phyloP scores from a whole-genome alignment of 192 early-diverging fungal genomes.

The Coemansia sp. region DNA sequence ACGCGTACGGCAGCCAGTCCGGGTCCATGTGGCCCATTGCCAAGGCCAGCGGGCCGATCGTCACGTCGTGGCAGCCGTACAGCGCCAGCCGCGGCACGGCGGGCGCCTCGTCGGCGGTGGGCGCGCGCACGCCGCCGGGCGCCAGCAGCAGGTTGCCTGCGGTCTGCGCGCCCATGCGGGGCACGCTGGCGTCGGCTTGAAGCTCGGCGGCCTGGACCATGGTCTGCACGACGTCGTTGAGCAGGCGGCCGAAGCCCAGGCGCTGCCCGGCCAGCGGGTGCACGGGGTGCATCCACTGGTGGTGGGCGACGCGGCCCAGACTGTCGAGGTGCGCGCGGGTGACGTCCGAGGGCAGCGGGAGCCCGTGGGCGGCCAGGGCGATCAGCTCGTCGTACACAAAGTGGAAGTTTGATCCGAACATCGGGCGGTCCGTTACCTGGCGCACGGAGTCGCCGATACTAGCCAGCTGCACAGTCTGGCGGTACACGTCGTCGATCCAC shows the following conservation, averaged over 20 bases:
- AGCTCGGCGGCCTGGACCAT: slow-evolving; percentile 22
- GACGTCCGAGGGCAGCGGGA: slow-evolving; percentile 20
- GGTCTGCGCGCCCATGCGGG: slow-evolving; percentile 12
- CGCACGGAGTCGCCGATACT: slow-evolving; percentile 21
- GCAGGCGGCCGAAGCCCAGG: slow-evolving; percentile 31
- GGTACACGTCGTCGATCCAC: slow-evolving; percentile 33
- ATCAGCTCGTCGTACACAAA: slow-evolving; percentile 39
- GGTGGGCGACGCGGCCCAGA: slow-evolving; percentile 13
- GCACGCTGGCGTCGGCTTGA: background rate
- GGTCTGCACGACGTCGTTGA: slow-evolving; percentile 18
- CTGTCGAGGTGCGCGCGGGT: slow-evolving; percentile 9
- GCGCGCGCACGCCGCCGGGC: slow-evolving; percentile 10
- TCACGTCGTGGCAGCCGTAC: slow-evolving; percentile 34
- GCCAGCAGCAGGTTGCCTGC: slow-evolving; percentile 14
- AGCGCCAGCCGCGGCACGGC: slow-evolving; percentile 28
- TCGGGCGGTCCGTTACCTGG: slow-evolving; percentile 5
- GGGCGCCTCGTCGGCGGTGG: slow-evolving; percentile 4
- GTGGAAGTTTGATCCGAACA: slow-evolving; percentile 30
- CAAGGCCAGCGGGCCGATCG: slow-evolving; percentile 16
- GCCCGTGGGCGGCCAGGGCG: slow-evolving; percentile 28
- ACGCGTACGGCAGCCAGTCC: slow-evolving; percentile 37
- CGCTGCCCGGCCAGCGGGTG: slow-evolving; percentile 13
- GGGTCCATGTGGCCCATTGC: slow-evolving; percentile 13
- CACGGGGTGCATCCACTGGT: slow-evolving; percentile 27
- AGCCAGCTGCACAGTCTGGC: slow-evolving; percentile 16